Conservation (phyloP, 192 early-diverging fungal genomes). For the Linnemannia schmuckeri region DNA sequence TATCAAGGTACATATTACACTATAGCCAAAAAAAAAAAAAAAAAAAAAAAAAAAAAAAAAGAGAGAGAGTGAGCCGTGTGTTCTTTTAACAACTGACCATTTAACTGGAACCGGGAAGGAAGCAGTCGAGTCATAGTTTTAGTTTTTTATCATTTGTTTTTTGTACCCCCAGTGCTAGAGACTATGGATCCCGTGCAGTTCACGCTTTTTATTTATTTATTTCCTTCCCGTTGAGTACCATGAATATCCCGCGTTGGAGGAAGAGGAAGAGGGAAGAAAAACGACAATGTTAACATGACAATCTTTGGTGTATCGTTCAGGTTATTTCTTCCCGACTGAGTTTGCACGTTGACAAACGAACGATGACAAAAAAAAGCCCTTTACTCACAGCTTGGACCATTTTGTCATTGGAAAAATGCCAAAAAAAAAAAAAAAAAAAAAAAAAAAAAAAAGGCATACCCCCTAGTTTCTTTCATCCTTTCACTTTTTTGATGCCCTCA, state of each 20-base stretch:
- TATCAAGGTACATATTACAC: conserved; percentile 74
- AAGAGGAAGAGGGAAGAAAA: not conserved
- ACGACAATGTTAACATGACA: conserved; percentile 1
- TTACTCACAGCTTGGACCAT: too few species aligned
- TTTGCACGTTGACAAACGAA: too few species aligned
- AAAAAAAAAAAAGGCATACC: too few species aligned
- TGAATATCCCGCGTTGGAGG: not conserved
- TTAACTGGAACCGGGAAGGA: not conserved
- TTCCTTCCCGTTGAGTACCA: not conserved
- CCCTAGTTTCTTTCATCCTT: too few species aligned
- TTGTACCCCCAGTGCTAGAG: not conserved
- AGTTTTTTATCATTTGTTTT: not conserved
- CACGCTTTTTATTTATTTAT: not conserved
- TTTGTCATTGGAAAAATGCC: too few species aligned
- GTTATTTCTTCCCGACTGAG: too few species aligned
- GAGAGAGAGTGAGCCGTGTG: not conserved
- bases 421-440: too few species aligned
- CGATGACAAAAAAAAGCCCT: too few species aligned
- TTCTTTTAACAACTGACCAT: not conserved
- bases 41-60: not conserved
- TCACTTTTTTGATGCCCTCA: too few species aligned
- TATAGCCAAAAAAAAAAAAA: not conserved
- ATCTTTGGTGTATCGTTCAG: not conserved
- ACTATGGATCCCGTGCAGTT: not conserved
- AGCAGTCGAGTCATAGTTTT: not conserved